phyloP scores from a whole-genome alignment of 2,329 filamentous ascomycete genomes.

The Juglanconis sp. region DNA sequence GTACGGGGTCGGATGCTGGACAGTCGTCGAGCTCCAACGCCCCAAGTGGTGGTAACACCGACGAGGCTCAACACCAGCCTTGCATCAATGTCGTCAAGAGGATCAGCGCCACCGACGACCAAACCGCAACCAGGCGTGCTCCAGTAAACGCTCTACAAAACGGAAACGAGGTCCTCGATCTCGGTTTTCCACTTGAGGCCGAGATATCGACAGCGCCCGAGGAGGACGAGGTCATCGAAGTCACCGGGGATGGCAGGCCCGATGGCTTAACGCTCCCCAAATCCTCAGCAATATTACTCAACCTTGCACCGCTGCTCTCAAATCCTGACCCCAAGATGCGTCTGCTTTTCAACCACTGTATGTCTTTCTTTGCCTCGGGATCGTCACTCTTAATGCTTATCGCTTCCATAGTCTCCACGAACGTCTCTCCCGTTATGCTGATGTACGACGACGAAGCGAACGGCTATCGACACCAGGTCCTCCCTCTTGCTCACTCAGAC shows the following conservation, averaged over 20 bases:
- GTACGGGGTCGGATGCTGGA: neutral
- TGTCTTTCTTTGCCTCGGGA: neutral
- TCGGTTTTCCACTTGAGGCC: neutral
- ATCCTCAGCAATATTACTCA: neutral
- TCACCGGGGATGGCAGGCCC: neutral
- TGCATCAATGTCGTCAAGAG: no score
- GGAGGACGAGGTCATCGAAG: neutral
- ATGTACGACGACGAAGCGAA: constrained; percentile 17
- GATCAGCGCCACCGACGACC: no score
- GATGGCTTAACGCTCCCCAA: neutral
- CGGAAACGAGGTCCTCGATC: neutral
- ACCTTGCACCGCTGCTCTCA: constrained; percentile 7
- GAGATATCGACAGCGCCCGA: neutral
- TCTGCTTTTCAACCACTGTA: constrained; percentile 16
- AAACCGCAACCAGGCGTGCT: no score
- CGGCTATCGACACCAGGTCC: constrained; percentile 15
- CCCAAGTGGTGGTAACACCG: no score
- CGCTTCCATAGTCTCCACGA: neutral
- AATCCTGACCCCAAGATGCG: constrained; percentile 5
- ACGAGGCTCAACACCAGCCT: no score
- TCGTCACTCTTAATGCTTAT: neutral
- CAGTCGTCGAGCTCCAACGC: neutral
- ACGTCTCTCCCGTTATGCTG: constrained; percentile 17
- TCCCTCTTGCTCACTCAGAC: constrained; percentile 10
- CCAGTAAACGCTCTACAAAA: neutral